Evolutionary conservation across 305 asterid species (phyloP).

Genomic region (Lippia alba): DNA sequence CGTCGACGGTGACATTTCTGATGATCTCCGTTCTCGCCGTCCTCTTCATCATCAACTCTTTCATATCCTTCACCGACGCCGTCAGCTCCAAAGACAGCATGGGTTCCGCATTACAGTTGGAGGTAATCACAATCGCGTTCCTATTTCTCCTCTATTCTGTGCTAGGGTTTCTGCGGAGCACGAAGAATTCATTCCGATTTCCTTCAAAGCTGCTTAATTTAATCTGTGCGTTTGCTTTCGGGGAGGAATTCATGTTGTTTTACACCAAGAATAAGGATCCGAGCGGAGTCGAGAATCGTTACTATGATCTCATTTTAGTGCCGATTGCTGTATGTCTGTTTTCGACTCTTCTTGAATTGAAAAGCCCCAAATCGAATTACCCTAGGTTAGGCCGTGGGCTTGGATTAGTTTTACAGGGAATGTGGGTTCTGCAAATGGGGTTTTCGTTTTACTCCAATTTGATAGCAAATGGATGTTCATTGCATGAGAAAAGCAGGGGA

Average conservation of each 20-base stretch:
- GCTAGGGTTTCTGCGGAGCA: constrained; percentile 58
- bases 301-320: constrained; percentile 73
- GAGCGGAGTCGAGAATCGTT: constrained; percentile 83
- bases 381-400: constrained; percentile 74
- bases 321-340: constrained; percentile 73
- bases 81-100: constrained; percentile 52
- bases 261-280: constrained; percentile 81
- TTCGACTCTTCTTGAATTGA: constrained; percentile 75
- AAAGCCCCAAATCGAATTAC: constrained; percentile 54
- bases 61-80: constrained; percentile 75
- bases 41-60: constrained; percentile 62
- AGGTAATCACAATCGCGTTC: constrained; percentile 61
- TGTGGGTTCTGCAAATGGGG: constrained; percentile 96
- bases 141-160: constrained; percentile 67
- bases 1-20: constrained; percentile 56
- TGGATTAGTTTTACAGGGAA: constrained; percentile 78
- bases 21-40: constrained; percentile 59
- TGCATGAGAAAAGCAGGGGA: constrained; percentile 83
- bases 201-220: constrained; percentile 58
- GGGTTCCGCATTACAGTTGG: constrained; percentile 76
- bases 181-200: constrained; percentile 43
- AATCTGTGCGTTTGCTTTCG: constrained; percentile 74
- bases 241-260: constrained; percentile 76
- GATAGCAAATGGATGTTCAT: constrained; percentile 70
- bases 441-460: constrained; percentile 77